Conservation (phyloP, 495 filamentous ascomycete genomes). For the Penicillium canariense region DNA sequence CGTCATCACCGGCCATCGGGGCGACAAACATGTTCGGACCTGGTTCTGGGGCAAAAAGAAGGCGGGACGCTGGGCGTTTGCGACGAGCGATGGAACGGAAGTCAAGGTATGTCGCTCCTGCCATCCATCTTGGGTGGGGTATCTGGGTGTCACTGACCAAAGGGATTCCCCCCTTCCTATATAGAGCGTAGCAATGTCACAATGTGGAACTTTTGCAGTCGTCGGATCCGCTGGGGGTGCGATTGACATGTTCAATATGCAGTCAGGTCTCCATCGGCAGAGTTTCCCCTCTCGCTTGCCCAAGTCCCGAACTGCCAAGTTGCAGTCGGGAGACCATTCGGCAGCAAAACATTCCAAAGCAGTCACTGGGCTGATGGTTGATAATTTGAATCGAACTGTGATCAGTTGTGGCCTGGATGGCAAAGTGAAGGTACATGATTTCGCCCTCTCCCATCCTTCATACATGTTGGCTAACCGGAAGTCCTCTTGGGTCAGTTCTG, state of each 20-base stretch:
- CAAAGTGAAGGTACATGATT: conserved; percentile 65
- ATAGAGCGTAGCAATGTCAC: conserved; percentile 77
- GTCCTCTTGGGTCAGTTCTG: conserved; percentile 59
- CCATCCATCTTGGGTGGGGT: too few species aligned
- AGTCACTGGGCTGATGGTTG: conserved; percentile 81
- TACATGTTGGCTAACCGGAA: conserved; percentile 5
- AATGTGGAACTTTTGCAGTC: conserved; percentile 92
- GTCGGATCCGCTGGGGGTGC: conserved; percentile 78
- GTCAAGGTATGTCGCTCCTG: conserved; percentile 54
- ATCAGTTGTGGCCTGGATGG: conserved; percentile 88
- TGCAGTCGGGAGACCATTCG: not conserved
- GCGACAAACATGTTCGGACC: conserved; percentile 80
- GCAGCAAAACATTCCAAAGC: conserved; percentile 65
- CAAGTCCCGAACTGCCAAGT: conserved; percentile 39
- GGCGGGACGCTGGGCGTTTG: conserved; percentile 89
- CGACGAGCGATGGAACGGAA: conserved; percentile 76
- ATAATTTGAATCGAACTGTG: conserved; percentile 76
- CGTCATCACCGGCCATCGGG: conserved; percentile 87
- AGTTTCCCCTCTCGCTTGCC: conserved; percentile 72
- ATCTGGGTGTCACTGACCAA: conserved; percentile 9
- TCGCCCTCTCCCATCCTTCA: not conserved
- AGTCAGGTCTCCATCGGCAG: conserved; percentile 83
- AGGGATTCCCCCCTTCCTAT: not conserved
- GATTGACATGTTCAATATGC: conserved; percentile 93
- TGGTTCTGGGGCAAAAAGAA: conserved; percentile 98